Evolutionary conservation across 805 yeast genomes (phyloP).

Genomic region (Ogataea ramenticola): DNA sequence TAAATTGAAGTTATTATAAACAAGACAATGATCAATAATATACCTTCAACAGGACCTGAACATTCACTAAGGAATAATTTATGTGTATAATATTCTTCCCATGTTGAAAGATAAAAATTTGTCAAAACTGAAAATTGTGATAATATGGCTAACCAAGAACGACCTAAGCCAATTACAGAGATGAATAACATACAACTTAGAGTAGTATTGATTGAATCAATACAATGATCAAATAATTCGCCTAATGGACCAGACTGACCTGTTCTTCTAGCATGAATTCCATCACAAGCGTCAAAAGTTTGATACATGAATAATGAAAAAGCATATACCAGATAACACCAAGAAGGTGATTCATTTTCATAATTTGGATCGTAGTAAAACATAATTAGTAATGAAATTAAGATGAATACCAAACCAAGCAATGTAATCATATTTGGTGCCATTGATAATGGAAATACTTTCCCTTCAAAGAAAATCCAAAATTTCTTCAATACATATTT

Average conservation of each 20-base stretch:
- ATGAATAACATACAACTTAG: conserved; percentile 68
- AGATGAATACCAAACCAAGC: conserved; percentile 65
- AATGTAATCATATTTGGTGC: conserved; percentile 92
- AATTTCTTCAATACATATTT: conserved; percentile 72
- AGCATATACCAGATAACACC: conserved; percentile 76
- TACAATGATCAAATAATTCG: conserved; percentile 88
- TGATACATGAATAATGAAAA: conserved; percentile 83
- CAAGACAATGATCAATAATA: conserved; percentile 49
- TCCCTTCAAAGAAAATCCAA: conserved; percentile 64
- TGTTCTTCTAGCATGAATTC: conserved; percentile 89
- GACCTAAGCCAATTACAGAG: conserved; percentile 73
- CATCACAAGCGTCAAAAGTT: conserved; percentile 95
- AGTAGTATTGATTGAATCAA: conserved; percentile 61
- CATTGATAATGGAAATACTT: conserved; percentile 81
- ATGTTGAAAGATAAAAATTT: conserved; percentile 83
- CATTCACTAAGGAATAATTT: conserved; percentile 67
- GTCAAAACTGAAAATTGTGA: conserved; percentile 69
- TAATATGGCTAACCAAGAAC: conserved; percentile 49
- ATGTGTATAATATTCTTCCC: conserved; percentile 95
- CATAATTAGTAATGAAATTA: conserved; percentile 55
- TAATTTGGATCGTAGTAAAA: conserved; percentile 69
- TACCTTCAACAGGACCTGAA: conserved; percentile 96
- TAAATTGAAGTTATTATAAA: conserved; percentile 56
- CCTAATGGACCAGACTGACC: conserved; percentile 95
- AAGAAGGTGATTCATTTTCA: conserved; percentile 52